Conservation (phyloP, 1,284 basidiomycete genomes). For the Albatrellus sp. region DNA sequence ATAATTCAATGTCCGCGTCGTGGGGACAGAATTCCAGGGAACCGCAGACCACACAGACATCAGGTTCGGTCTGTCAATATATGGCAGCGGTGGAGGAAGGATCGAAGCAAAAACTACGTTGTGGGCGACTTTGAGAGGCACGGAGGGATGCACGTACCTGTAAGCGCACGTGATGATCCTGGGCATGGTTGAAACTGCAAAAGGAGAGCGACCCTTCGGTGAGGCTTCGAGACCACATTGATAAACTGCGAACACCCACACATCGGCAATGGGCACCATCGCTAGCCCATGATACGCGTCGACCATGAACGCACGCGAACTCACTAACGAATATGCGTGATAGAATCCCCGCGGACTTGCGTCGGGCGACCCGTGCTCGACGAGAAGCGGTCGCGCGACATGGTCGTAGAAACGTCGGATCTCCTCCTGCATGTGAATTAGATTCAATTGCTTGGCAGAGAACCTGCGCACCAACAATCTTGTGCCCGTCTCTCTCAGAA, state of each 20-base stretch:
- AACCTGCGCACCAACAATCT: not conserved
- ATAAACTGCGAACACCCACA: conserved; percentile 34
- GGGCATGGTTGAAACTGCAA: conserved; percentile 72
- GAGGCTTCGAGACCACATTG: not conserved
- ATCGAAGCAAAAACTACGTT: not conserved
- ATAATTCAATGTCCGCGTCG: conserved; percentile 25
- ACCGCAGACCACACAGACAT: conserved; percentile 76
- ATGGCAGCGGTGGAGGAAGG: not conserved
- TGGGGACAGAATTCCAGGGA: conserved; percentile 64
- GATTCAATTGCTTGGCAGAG: not conserved
- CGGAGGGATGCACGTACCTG: conserved; percentile 36
- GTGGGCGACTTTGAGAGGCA: not conserved
- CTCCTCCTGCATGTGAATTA: conserved; percentile 21
- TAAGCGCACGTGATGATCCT: conserved; percentile 66
- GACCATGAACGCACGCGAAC: conserved; percentile 78
- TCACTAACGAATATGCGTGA: conserved; percentile 70
- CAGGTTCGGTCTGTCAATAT: conserved; percentile 56
- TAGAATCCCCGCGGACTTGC: conserved; percentile 39
- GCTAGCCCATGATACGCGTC: conserved; percentile 78
- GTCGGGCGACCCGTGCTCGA: conserved; percentile 7
- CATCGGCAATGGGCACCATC: conserved; percentile 85
- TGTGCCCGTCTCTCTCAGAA: not conserved
- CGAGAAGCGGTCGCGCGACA: conserved; percentile 26
- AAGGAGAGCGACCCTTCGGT: conserved; percentile 5
- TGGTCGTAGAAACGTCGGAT: conserved; percentile 34